These are phyloP conservation scores for Cladosporium sp. DNA, from an alignment of 2,329 filamentous ascomycete species.

Conservation along the genomic window DNA sequence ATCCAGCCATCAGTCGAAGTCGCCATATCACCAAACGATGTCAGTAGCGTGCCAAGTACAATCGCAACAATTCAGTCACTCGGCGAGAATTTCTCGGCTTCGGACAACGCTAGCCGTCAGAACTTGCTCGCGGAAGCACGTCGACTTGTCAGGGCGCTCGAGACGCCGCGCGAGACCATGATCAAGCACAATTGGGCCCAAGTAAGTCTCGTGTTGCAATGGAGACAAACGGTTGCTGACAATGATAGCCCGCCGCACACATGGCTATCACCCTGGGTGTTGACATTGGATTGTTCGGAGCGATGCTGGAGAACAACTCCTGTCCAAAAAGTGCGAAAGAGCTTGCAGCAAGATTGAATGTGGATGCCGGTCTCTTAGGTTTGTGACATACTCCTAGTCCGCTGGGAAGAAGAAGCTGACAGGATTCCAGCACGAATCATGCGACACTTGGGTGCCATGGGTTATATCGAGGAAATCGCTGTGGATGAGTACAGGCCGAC, in stretches of 20 bases:
- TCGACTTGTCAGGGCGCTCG: neutral
- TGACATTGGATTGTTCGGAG: slow-evolving; percentile 1
- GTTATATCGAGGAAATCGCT: neutral
- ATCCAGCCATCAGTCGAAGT: neutral
- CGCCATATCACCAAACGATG: neutral
- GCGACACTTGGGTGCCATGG: slow-evolving; percentile 2
- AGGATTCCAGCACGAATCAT: neutral
- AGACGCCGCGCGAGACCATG: slow-evolving; percentile 8
- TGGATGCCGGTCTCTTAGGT: slow-evolving; percentile 1
- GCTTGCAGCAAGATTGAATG: neutral
- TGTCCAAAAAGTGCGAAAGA: neutral
- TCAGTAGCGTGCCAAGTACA: neutral
- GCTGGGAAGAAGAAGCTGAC: neutral
- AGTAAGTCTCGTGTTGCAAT: neutral
- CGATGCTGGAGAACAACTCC: neutral
- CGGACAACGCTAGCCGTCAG: neutral
- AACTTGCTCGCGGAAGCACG: slow-evolving; percentile 5
- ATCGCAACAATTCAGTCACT: neutral
- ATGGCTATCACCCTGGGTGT: slow-evolving; percentile 7
- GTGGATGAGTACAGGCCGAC: slow-evolving; percentile 6
- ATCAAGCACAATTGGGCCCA: slow-evolving; percentile 10
- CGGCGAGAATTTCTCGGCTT: neutral
- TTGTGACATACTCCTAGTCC: neutral
- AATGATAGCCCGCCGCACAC: neutral
- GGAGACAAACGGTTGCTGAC: neutral